A percentile compares a stretch with the other conserved stretches of the same genome.
These are phyloP conservation scores for Oxyria digyna DNA, from an alignment of 148 eudicot species.

Conservation along the genomic window DNA sequence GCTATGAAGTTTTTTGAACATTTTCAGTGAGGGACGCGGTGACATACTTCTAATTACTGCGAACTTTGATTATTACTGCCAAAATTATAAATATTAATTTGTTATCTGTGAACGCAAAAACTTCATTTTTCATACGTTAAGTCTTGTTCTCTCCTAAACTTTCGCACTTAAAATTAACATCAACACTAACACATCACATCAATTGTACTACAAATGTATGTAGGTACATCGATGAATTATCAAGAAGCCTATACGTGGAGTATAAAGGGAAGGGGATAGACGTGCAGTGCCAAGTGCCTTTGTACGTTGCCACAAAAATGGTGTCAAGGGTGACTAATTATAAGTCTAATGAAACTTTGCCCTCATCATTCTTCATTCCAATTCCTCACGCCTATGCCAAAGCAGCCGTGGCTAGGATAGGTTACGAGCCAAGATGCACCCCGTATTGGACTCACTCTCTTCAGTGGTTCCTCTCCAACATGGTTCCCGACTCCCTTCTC, in stretches of 20 bases:
- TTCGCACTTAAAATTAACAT: no score
- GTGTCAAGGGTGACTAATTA: constrained; percentile 19
- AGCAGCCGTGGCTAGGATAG: constrained; percentile 28
- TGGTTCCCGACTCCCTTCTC: constrained; percentile 32
- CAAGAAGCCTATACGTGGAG: constrained; percentile 51
- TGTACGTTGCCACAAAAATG: constrained; percentile 53
- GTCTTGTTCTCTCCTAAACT: no score
- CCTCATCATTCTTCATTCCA: constrained; percentile 34
- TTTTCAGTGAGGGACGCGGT: no score
- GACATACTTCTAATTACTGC: no score
- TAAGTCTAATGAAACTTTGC: background rate
- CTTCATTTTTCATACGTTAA: no score
- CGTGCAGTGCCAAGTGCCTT: constrained; percentile 80
- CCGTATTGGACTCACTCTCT: constrained; percentile 55
- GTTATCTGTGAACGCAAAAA: no score
- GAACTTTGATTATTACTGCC: no score
- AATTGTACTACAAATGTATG: no score
- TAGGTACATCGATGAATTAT: constrained; percentile 54
- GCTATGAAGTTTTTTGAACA: no score
- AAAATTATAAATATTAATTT: no score
- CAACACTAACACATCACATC: no score
- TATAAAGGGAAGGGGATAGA: constrained; percentile 47
- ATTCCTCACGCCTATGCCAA: constrained; percentile 27
- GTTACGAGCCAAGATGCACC: constrained; percentile 34
- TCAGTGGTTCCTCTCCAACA: constrained; percentile 37